Evolutionary conservation across 169 alveolate genomes (phyloP).

Genomic region (Cryptosporidium sp.): DNA sequence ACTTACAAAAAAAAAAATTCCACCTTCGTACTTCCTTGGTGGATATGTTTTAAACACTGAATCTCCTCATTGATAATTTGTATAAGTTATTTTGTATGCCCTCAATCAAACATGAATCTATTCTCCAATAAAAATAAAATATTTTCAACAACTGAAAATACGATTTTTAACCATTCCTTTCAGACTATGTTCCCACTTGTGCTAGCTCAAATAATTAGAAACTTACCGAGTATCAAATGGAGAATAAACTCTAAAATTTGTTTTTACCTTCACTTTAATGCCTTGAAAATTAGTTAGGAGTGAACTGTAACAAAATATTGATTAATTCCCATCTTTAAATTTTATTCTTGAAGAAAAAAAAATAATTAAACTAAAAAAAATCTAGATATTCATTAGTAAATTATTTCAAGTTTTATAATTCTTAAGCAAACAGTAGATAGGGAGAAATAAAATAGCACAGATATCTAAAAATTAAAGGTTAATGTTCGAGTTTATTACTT

Average conservation of each 20-base stretch:
- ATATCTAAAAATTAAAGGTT: background rate
- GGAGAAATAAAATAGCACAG: background rate
- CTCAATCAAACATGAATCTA: background rate
- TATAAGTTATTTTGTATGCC: background rate
- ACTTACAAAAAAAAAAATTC: slow-evolving; percentile 33
- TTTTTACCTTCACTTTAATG: no score
- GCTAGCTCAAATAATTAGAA: background rate
- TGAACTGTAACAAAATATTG: background rate
- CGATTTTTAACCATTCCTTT: background rate
- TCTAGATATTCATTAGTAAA: background rate
- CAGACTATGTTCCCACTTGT: background rate
- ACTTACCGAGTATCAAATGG: background rate
- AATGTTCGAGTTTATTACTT: background rate
- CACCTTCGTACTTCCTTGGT: slow-evolving; percentile 41
- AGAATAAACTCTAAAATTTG: background rate
- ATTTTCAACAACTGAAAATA: background rate
- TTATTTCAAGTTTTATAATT: background rate
- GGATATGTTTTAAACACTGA: background rate
- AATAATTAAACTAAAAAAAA: background rate
- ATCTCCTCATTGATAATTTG: background rate
- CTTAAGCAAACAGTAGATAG: background rate
- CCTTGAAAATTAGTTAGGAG: background rate
- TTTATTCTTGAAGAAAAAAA: background rate
- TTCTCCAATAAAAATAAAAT: background rate
- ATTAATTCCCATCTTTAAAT: background rate